Percentiles rank a stretch among this genome's conserved stretches.
These are phyloP conservation scores for Microcera coccophila DNA, from an alignment of 2,329 filamentous ascomycete species.

Conservation along the genomic window DNA sequence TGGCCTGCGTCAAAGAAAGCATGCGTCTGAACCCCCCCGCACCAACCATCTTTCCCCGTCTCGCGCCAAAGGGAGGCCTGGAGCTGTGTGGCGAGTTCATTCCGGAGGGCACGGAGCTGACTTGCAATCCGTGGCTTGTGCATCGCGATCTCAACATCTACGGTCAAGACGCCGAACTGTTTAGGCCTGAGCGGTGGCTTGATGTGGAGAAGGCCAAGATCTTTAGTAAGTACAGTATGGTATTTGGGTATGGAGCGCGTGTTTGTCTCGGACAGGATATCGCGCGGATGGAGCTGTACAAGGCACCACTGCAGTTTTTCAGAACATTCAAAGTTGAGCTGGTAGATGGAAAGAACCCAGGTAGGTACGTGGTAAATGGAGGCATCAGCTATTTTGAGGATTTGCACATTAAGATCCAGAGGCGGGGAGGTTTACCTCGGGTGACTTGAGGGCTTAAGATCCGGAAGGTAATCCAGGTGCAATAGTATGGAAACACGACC, in stretches of 20 bases:
- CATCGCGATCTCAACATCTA: constrained; percentile 32
- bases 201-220: constrained; percentile 22
- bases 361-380: too few species aligned
- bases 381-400: too few species aligned
- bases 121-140: constrained; percentile 36
- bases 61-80: constrained; percentile 43
- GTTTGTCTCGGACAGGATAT: constrained; percentile 44
- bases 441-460: too few species aligned
- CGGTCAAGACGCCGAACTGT: constrained; percentile 29
- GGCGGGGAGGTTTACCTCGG: too few species aligned
- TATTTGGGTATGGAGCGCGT: constrained; percentile 39
- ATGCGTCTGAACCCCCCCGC: constrained; percentile 48
- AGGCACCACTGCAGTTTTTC: constrained; percentile 15
- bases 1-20: constrained; percentile 52
- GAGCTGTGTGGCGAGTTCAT: constrained; percentile 35
- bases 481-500: too few species aligned
- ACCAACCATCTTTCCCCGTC: constrained; percentile 47
- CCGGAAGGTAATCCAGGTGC: too few species aligned
- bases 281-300: constrained; percentile 39
- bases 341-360: too few species aligned
- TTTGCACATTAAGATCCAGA: too few species aligned
- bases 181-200: constrained; percentile 43
- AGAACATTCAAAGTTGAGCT: constrained; percentile 16
- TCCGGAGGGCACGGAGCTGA: constrained; percentile 32
- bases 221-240: constrained; percentile 30